phyloP scores from a whole-genome alignment of 306 rosid species.

The Boehmeria nivea region DNA sequence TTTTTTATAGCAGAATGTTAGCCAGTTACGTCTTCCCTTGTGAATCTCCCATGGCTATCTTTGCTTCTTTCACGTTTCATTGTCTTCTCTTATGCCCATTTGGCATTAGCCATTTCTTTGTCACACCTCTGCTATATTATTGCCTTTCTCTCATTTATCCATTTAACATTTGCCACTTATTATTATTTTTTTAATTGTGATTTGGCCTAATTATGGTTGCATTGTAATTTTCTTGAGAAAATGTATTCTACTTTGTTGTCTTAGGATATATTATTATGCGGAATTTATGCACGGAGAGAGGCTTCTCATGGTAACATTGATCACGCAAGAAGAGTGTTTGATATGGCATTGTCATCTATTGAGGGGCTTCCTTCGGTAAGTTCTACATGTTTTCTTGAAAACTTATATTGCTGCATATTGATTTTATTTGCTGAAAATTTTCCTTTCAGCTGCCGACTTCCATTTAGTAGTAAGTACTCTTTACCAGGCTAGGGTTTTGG shows the following conservation, averaged over 20 bases:
- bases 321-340: constrained; percentile 88
- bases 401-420: not conserved
- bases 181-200: not conserved
- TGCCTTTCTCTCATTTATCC: not conserved
- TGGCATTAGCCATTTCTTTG: too few species aligned
- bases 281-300: constrained; percentile 88
- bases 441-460: not conserved
- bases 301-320: constrained; percentile 75
- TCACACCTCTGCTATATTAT: not conserved
- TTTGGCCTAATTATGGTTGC: not conserved
- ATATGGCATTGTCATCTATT: constrained; percentile 76
- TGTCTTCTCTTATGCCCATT: too few species aligned
- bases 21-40: too few species aligned
- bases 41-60: too few species aligned
- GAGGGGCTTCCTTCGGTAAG: constrained; percentile 82
- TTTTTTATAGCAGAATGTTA: too few species aligned
- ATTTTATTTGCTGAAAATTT: not conserved
- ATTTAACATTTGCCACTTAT: too few species aligned
- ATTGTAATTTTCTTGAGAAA: not conserved
- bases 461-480: too few species aligned
- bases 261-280: constrained; percentile 86
- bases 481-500: too few species aligned
- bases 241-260: constrained; percentile 16
- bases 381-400: constrained; percentile 11
- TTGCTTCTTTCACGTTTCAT: too few species aligned